Conservation (phyloP, 2,329 filamentous ascomycete species). For the Fusarium aywerte region DNA sequence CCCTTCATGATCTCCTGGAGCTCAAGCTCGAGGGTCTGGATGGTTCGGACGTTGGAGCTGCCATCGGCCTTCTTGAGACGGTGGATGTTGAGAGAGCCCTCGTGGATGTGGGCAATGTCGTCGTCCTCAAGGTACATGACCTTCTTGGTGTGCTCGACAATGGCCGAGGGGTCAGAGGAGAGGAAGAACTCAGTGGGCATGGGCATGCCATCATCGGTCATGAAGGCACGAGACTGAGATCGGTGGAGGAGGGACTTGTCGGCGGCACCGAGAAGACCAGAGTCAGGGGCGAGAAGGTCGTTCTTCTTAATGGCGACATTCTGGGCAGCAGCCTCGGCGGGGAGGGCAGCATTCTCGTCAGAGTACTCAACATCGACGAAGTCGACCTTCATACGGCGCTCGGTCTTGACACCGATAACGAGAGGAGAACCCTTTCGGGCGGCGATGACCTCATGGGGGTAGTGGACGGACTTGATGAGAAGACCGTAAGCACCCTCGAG, state of each 20-base stretch:
- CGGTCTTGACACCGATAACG: conserved; percentile 95
- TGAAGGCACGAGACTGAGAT: conserved; percentile 97
- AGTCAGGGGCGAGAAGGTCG: conserved; percentile 73
- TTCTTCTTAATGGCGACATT: conserved; percentile 96
- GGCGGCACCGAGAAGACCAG: conserved; percentile 78
- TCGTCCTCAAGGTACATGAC: conserved; percentile 99
- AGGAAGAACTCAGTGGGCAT: conserved; percentile 99
- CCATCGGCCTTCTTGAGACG: conserved; percentile 96
- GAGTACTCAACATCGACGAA: conserved; percentile 99
- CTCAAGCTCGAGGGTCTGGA: conserved; percentile 98
- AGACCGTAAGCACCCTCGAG: conserved; percentile 97
- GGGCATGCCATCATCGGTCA: conserved; percentile 97
- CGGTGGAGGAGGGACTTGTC: conserved; percentile 99
- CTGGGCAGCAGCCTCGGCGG: conserved; percentile 94
- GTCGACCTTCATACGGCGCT: conserved; percentile 99
- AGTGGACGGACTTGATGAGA: conserved; percentile 98
- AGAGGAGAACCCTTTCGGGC: conserved; percentile 98
- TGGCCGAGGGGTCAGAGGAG: conserved; percentile 96
- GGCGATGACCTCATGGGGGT: conserved; percentile 96
- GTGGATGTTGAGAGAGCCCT: conserved; percentile 99
- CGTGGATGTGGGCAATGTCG: conserved; percentile 99
- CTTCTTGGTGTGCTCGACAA: conserved; percentile 99
- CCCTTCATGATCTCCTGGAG: conserved; percentile 99
- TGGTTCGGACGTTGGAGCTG: conserved; percentile 94
- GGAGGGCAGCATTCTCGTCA: conserved; percentile 83